phyloP scores from a whole-genome alignment of 768 basidiomycete species.

The Russula ochroleuca region DNA sequence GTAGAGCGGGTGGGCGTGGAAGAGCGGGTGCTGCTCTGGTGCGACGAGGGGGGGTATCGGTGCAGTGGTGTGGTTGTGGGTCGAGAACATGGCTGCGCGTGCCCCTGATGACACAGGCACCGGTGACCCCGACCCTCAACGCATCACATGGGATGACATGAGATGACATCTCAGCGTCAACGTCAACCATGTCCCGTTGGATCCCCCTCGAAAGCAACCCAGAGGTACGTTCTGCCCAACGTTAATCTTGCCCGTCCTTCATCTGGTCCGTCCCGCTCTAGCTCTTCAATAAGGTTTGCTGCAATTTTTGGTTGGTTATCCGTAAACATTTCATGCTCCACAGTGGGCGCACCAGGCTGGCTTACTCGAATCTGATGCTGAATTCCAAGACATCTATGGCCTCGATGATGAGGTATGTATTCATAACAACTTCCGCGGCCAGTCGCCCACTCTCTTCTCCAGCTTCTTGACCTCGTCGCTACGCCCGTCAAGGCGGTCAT shows the following conservation, averaged over 20 bases:
- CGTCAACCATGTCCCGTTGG: conserved; percentile 41
- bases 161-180: not conserved
- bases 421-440: not conserved
- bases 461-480: conserved; percentile 70
- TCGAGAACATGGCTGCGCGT: not conserved
- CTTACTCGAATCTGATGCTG: conserved; percentile 7
- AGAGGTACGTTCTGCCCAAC: conserved; percentile 36
- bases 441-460: not conserved
- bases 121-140: too few species aligned
- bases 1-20: conserved; percentile 47
- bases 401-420: conserved; percentile 23
- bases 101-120: not conserved
- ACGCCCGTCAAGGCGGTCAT: conserved; percentile 78
- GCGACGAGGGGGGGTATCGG: not conserved
- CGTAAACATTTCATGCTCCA: conserved; percentile 32
- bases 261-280: conserved; percentile 1
- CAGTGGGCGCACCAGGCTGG: conserved; percentile 11
- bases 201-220: conserved; percentile 80
- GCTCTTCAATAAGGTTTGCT: conserved; percentile 18
- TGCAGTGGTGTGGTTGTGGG: not conserved
- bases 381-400: conserved; percentile 27
- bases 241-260: conserved; percentile 24
- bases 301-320: conserved; percentile 20
- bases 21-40: not conserved
- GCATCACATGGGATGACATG: conserved; percentile 4